Percentiles rank a stretch among this genome's conserved stretches.
phyloP scores from a whole-genome alignment of 2,329 filamentous ascomycete species.

The Alternaria sp. region DNA sequence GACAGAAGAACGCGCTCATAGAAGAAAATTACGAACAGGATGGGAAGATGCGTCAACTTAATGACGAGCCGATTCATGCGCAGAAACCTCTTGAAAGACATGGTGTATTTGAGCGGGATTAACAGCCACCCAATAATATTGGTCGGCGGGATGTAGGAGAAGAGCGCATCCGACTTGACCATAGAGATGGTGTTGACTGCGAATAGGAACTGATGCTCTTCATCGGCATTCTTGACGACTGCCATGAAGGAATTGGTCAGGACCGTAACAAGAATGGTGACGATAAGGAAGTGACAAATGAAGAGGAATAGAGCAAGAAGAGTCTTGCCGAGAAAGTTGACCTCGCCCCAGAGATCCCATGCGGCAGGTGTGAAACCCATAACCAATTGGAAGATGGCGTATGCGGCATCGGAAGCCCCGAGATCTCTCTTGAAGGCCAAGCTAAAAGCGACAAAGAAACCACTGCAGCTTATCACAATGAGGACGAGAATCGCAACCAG shows the following conservation, averaged over 20 bases:
- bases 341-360: constrained; percentile 87
- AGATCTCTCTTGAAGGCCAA: constrained; percentile 77
- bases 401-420: constrained; percentile 79
- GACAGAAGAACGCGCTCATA: constrained; percentile 87
- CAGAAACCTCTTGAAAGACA: constrained; percentile 84
- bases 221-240: constrained; percentile 90
- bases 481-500: constrained; percentile 84
- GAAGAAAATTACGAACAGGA: constrained; percentile 84
- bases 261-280: constrained; percentile 95
- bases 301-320: constrained; percentile 86
- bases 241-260: constrained; percentile 96
- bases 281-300: constrained; percentile 93
- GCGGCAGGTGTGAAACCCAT: constrained; percentile 97
- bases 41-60: constrained; percentile 87
- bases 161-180: constrained; percentile 97
- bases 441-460: constrained; percentile 95
- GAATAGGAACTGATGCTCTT: constrained; percentile 92
- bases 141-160: constrained; percentile 90
- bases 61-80: constrained; percentile 89
- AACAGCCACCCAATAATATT: constrained; percentile 93
- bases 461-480: constrained; percentile 87
- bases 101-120: constrained; percentile 80
- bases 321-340: constrained; percentile 79
- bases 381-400: constrained; percentile 89
- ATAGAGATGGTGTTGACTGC: constrained; percentile 97